Conservation (phyloP, 257 asterid species). For the Linderniella brevidens region DNA sequence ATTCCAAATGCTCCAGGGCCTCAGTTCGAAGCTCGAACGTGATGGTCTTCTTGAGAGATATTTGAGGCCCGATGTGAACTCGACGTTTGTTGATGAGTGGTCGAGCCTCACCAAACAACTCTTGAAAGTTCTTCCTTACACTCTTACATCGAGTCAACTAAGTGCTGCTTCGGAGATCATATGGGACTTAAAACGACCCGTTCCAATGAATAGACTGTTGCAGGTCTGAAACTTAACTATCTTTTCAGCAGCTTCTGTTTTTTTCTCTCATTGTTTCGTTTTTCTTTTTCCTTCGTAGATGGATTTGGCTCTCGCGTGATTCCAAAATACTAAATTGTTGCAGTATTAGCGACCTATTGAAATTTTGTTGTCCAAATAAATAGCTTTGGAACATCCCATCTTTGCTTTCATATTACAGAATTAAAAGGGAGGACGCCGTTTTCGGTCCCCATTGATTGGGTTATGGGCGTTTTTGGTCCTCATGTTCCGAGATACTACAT, state of each 20-base stretch:
- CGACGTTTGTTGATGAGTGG: conserved; percentile 50
- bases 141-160: conserved; percentile 74
- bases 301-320: too few relatives aligned
- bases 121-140: conserved; percentile 68
- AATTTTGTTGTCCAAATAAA: too few relatives aligned
- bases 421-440: neutral
- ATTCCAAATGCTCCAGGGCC: conserved; percentile 90
- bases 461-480: too few relatives aligned
- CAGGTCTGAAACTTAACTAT: conserved; percentile 35
- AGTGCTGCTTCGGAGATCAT: conserved; percentile 78
- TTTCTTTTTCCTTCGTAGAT: too few relatives aligned
- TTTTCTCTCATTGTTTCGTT: too few relatives aligned
- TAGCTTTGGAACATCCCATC: too few relatives aligned
- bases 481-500: too few relatives aligned
- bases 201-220: conserved; percentile 85
- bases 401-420: too few relatives aligned
- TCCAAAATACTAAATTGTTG: too few relatives aligned
- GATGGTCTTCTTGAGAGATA: conserved; percentile 61
- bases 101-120: conserved; percentile 44
- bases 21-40: conserved; percentile 59
- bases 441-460: too few relatives aligned
- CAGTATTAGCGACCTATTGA: too few relatives aligned
- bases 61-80: conserved; percentile 43
- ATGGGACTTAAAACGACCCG: conserved; percentile 84
- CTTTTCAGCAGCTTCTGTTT: too few relatives aligned